Conservation (phyloP, 108 stramenopile genomes). For the Cyclotella baltica region DNA sequence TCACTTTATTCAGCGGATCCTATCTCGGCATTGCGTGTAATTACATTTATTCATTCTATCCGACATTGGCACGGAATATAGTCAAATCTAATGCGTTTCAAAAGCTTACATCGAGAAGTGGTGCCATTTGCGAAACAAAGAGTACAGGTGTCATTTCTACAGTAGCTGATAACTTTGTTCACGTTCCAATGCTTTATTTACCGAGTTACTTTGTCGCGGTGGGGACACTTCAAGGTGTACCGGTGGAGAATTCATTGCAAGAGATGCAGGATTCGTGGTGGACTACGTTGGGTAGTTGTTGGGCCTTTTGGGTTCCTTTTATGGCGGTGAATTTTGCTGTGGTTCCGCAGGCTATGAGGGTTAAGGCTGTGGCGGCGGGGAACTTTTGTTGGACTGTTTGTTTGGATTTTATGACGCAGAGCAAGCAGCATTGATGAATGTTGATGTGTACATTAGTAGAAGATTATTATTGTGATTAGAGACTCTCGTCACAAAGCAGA, state of each 20-base stretch:
- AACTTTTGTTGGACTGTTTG: slow-evolving; percentile 13
- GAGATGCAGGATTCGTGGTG: slow-evolving; percentile 2
- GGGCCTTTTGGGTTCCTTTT: slow-evolving; percentile 7
- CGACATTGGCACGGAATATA: not conserved
- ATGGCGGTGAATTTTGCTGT: slow-evolving; percentile 2
- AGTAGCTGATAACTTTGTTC: not conserved
- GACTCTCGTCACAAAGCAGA: too few relatives aligned
- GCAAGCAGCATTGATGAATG: too few relatives aligned
- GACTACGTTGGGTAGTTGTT: not conserved
- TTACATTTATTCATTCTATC: not conserved
- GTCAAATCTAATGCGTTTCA: not conserved
- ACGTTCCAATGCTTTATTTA: slow-evolving; percentile 1
- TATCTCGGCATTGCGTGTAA: not conserved
- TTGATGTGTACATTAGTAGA: too few relatives aligned
- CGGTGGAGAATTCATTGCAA: not conserved
- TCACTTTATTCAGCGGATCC: not conserved
- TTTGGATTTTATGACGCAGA: not conserved
- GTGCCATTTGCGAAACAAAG: not conserved
- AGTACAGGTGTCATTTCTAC: not conserved
- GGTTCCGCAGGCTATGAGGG: not conserved
- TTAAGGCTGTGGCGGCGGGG: not conserved
- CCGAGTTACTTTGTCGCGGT: not conserved
- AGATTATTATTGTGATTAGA: too few relatives aligned
- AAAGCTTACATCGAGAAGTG: too few relatives aligned
- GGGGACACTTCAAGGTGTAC: not conserved